These are phyloP conservation scores for Myxozyma vanderwaltii DNA, from an alignment of 805 yeast species.

Conservation along the genomic window DNA sequence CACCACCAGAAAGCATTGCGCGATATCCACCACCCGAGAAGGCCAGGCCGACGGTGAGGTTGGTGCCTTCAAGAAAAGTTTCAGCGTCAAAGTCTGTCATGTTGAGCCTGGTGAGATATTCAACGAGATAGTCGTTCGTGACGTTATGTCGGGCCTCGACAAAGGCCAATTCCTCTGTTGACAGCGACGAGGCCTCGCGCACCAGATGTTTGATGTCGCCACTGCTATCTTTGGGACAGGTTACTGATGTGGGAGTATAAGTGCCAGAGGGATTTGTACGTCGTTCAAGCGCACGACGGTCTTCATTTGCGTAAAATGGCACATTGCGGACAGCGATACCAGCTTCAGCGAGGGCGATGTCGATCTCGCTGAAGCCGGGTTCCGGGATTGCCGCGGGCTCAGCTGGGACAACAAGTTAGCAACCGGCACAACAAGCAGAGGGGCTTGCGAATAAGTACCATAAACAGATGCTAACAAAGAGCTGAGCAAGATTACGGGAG, in stretches of 20 bases:
- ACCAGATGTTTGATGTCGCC: slow-evolving; percentile 8
- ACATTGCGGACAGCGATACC: slow-evolving; percentile 2
- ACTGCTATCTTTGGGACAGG: slow-evolving; percentile 17
- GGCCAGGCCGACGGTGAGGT: slow-evolving; percentile 47
- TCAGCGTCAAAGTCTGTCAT: slow-evolving; percentile 47
- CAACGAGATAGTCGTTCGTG: slow-evolving; percentile 41
- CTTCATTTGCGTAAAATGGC: neutral
- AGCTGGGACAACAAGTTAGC: neutral
- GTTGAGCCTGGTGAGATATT: slow-evolving; percentile 50
- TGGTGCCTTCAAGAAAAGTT: slow-evolving; percentile 30
- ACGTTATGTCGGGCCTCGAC: slow-evolving; percentile 27
- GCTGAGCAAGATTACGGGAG: neutral
- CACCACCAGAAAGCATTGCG: slow-evolving; percentile 63
- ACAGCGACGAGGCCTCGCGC: slow-evolving; percentile 20
- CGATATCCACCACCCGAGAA: slow-evolving; percentile 88
- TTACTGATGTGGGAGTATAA: slow-evolving; percentile 15
- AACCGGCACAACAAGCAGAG: neutral
- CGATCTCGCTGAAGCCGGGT: neutral
- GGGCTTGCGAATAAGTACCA: neutral
- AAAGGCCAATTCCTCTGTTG: slow-evolving; percentile 35
- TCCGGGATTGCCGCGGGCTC: neutral
- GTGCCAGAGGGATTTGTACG: slow-evolving; percentile 10
- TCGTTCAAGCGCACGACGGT: slow-evolving; percentile 1
- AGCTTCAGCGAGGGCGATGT: neutral
- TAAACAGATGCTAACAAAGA: neutral